Percentiles rank a stretch among this genome's conserved stretches.
Conservation (phyloP, 2,329 filamentous ascomycete genomes). For the Eutypella sp. region DNA sequence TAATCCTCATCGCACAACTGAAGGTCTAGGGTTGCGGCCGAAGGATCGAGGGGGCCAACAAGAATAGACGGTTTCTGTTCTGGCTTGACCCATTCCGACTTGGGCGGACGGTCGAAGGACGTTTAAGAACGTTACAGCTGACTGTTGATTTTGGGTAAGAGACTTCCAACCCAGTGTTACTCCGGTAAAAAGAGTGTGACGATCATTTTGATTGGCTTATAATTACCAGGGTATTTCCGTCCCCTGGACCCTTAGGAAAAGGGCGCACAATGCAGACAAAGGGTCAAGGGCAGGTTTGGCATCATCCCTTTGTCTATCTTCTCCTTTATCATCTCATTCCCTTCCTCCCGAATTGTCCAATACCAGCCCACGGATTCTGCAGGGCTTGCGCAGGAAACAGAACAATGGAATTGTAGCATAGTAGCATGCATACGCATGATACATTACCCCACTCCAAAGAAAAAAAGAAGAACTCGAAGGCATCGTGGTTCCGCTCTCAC, state of each 20-base stretch:
- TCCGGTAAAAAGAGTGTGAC: slow-evolving; percentile 1
- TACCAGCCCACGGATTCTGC: neutral
- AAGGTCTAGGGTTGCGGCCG: neutral
- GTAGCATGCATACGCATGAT: slow-evolving; percentile 2
- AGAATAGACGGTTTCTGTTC: neutral
- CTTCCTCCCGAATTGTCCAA: neutral
- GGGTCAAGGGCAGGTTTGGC: neutral
- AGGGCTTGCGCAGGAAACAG: neutral
- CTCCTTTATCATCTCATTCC: neutral
- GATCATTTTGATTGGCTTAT: neutral
- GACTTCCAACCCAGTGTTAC: neutral
- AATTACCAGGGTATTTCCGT: neutral
- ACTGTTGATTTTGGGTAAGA: neutral
- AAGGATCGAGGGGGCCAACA: neutral
- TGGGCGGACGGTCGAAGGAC: no score
- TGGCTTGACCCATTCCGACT: neutral
- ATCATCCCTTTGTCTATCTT: neutral
- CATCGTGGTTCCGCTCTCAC: slow-evolving; percentile 18
- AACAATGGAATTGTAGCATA: neutral
- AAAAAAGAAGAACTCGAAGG: slow-evolving; percentile 4
- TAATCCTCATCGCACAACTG: neutral
- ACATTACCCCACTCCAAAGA: slow-evolving; percentile 3
- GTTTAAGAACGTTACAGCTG: neutral
- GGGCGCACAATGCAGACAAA: neutral
- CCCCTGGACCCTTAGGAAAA: neutral